Conservation (phyloP, 176 grass and related monocot genomes). For the Cenchrus purpureus region DNA sequence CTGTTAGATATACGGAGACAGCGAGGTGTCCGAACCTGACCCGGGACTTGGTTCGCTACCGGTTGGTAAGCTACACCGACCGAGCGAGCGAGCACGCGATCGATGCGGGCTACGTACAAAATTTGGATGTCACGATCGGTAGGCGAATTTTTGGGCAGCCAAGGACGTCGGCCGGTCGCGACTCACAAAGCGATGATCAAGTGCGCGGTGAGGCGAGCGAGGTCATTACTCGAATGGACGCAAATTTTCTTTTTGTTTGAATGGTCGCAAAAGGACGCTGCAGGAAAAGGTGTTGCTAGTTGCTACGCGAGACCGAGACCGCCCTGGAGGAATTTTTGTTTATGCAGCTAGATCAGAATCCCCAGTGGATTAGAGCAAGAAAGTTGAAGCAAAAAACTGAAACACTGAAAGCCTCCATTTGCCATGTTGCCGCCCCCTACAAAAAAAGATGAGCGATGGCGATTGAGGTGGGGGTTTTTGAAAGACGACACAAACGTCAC, state of each 20-base stretch:
- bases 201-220: neutral
- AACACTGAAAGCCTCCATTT: neutral
- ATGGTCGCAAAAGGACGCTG: neutral
- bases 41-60: neutral
- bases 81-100: neutral
- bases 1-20: neutral
- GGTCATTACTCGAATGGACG: neutral
- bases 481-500: neutral
- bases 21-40: neutral
- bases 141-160: neutral
- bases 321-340: neutral
- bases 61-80: constrained; percentile 32
- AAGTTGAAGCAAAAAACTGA: neutral
- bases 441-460: neutral
- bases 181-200: neutral
- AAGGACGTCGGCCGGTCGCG: constrained; percentile 30
- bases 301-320: neutral
- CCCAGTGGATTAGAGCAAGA: neutral
- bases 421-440: neutral
- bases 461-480: neutral
- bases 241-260: neutral
- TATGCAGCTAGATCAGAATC: neutral
- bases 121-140: neutral
- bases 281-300: no score
- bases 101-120: neutral